Evolutionary conservation across 176 grass and related monocot species (phyloP).

Genomic region (Ensete ventricosum): DNA sequence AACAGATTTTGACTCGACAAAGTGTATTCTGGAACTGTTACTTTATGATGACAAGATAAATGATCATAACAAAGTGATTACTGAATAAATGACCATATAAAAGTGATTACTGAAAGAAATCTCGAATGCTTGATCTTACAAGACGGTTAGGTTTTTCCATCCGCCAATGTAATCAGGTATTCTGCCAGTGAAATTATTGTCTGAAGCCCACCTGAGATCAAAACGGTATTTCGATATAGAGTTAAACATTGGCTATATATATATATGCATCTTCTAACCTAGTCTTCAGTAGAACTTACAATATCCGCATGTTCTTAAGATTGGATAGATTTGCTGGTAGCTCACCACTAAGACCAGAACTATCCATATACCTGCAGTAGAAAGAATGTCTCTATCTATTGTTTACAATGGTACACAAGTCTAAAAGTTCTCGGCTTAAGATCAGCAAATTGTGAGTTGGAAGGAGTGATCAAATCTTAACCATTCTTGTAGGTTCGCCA

Average conservation of each 20-base stretch:
- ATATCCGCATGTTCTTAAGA: conserved; percentile 30
- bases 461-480: conserved; percentile 10
- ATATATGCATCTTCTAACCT: background rate
- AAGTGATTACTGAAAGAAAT: background rate
- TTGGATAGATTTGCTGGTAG: conserved; percentile 46
- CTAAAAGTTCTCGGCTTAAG: background rate
- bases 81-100: background rate
- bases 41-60: background rate
- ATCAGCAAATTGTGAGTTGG: background rate
- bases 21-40: background rate
- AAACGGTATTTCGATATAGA: background rate
- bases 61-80: background rate
- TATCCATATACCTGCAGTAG: conserved; percentile 50
- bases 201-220: conserved; percentile 50
- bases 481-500: conserved; percentile 45
- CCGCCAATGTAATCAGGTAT: conserved; percentile 67
- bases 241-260: conserved; percentile 6
- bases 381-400: background rate
- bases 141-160: conserved; percentile 33
- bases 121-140: conserved; percentile 32
- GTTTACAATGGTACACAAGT: background rate
- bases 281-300: conserved; percentile 31
- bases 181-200: conserved; percentile 63
- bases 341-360: conserved; percentile 52
- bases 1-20: background rate